These are phyloP conservation scores for Candida adriatica DNA, from an alignment of 805 yeast species.

Conservation along the genomic window DNA sequence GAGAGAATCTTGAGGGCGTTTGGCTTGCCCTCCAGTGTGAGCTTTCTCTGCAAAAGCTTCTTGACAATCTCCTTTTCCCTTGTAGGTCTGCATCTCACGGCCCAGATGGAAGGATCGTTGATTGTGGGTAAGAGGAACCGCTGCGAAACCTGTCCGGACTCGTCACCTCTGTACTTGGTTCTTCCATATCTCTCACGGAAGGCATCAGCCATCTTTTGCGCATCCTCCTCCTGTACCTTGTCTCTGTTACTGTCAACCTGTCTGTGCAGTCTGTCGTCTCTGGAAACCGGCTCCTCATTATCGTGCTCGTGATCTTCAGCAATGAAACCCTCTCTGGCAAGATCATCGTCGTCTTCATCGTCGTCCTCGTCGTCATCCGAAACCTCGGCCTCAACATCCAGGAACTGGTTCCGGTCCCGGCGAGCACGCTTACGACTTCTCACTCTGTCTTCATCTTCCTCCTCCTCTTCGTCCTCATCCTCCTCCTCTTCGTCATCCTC, in stretches of 20 bases:
- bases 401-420: constrained; percentile 59
- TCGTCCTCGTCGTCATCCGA: constrained; percentile 97
- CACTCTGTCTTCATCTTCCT: constrained; percentile 43
- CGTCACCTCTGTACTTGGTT: constrained; percentile 75
- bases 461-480: constrained; percentile 39
- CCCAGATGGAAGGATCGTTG: constrained; percentile 95
- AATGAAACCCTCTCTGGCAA: constrained; percentile 75
- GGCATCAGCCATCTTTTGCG: constrained; percentile 87
- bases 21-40: constrained; percentile 66
- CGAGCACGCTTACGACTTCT: constrained; percentile 39
- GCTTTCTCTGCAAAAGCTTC: constrained; percentile 75
- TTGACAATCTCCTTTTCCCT: constrained; percentile 87
- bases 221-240: constrained; percentile 87
- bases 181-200: constrained; percentile 90
- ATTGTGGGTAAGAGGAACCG: constrained; percentile 91
- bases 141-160: constrained; percentile 84
- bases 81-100: constrained; percentile 88
- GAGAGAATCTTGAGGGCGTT: constrained; percentile 80
- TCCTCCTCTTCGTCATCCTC: constrained; percentile 28
- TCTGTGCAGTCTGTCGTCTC: constrained; percentile 79
- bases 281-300: constrained; percentile 40
- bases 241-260: constrained; percentile 86
- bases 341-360: constrained; percentile 89
- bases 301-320: constrained; percentile 62
- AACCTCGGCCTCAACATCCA: constrained; percentile 98